Base-by-base conservation (phyloP, 164 flowering plant species). In the Vitis labrusca region DNA sequence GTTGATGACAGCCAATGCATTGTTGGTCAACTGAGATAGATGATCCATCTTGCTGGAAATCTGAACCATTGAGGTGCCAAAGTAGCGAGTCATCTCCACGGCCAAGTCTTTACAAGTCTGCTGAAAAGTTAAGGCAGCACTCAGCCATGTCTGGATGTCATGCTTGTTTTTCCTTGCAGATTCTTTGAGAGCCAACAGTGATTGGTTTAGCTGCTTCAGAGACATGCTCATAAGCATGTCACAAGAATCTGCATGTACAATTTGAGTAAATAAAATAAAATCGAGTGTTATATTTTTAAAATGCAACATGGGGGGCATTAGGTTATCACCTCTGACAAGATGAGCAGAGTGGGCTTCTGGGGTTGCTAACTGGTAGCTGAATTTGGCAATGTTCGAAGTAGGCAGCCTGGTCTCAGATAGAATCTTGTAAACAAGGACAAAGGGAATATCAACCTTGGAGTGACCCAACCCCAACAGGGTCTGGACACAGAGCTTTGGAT, bases 121-220 rank as follows among this genome's bases (percentile, higher is more conserved):
- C 65, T 83, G 88, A 66, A 76, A 84, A 10, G 88, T 81, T 64
- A 86, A 30, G 17, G 75, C 85, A 1, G 86, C 85, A 68, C 88
- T 83, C 1, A 86, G 70, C 90, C 90, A 86, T 64, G 90, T 80
- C 64, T 84, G 88, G 61, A 86, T 67, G 67, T 86, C 85, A 0
- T 30, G 17, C 63, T 86, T 86, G 74, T 62, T 63, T 60, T 68
- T 74, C 5, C 10, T 58, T 50, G 71, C 74, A 9, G 84, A 77
- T 23, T 48, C 27, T 57, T 64, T 66, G 23, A 84, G 80, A 29
- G 90, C 85, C 17, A 19, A 17, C 3, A 84, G 68, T 0, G 90
- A 76, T 61, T 83, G 84, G 17, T 80, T 66, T 5, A 86, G 79
- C 54, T 80, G 75, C 66, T 74, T 77, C 10, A 72, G 62, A 1